Percentiles rank a stretch among this genome's conserved stretches.
Evolutionary conservation across 352 stramenopile genomes (phyloP).

Genomic region (Phytophthora agathidicida): DNA sequence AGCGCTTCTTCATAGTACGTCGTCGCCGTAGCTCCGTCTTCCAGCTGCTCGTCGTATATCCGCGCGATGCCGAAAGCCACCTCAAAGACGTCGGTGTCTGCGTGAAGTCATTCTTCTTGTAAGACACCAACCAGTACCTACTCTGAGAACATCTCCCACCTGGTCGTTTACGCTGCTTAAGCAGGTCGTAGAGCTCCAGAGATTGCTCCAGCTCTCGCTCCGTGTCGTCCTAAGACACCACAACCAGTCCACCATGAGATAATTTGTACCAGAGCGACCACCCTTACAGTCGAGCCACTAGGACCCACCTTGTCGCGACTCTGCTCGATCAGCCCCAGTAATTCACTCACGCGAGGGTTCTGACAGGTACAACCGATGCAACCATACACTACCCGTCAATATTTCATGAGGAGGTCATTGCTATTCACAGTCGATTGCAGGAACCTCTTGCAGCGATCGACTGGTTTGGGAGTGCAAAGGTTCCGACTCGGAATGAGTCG

Average conservation of each 20-base stretch:
- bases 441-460: constrained; percentile 4
- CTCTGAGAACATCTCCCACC: constrained; percentile 12
- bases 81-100: constrained; percentile 25
- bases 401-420: neutral
- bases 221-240: constrained; percentile 6
- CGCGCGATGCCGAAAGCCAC: constrained; percentile 32
- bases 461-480: no score
- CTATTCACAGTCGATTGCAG: neutral
- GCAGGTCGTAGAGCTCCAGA: constrained; percentile 27
- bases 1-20: constrained; percentile 35
- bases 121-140: no score
- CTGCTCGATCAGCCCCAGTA: constrained; percentile 25
- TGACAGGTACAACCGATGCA: no score
- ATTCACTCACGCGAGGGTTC: constrained; percentile 7
- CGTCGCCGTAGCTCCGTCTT: constrained; percentile 15
- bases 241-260: neutral
- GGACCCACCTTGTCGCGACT: constrained; percentile 22
- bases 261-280: neutral
- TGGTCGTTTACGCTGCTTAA: constrained; percentile 24
- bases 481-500: neutral
- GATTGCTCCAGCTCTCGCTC: constrained; percentile 21
- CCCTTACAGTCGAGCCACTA: neutral
- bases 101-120: neutral
- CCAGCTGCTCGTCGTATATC: constrained; percentile 31
- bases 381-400: neutral